Evolutionary conservation across 306 rosid species (phyloP).

Genomic region (Inga laurina): DNA sequence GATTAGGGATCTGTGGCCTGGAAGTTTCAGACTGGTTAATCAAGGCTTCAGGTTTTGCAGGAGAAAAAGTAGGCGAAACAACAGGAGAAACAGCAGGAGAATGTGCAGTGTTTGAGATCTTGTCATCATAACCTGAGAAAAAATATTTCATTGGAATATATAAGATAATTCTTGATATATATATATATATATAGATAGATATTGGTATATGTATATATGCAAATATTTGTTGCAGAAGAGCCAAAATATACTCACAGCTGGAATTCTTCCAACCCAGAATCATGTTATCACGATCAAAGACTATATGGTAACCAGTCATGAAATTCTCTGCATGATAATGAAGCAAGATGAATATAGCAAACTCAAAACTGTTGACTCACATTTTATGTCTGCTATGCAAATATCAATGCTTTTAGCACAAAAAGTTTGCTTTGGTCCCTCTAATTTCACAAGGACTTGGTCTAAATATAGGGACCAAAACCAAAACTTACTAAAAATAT

Average conservation of each 20-base stretch:
- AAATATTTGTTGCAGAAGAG: not conserved
- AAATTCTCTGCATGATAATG: conserved; percentile 73
- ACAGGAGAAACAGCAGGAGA: conserved; percentile 51
- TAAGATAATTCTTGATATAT: not conserved
- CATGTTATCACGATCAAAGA: conserved; percentile 82
- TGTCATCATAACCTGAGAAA: conserved; percentile 53
- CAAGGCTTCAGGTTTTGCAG: conserved; percentile 49
- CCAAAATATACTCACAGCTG: conserved; percentile 58
- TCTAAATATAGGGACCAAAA: too few species aligned
- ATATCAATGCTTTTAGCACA: not conserved
- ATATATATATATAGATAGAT: not conserved
- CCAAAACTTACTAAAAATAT: too few species aligned
- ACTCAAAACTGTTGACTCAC: not conserved
- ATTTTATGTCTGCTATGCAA: not conserved
- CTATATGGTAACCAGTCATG: conserved; percentile 84
- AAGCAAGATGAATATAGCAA: not conserved
- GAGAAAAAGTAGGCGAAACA: conserved; percentile 46
- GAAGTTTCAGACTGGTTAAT: conserved; percentile 33
- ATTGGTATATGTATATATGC: not conserved
- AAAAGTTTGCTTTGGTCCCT: too few species aligned
- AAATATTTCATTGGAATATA: conserved; percentile 28
- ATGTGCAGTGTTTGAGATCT: conserved; percentile 21
- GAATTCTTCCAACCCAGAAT: conserved; percentile 77
- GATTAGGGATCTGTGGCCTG: conserved; percentile 19
- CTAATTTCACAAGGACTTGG: too few species aligned